phyloP scores from a whole-genome alignment of 2,329 filamentous ascomycete genomes.

The Stagonosporopsis cucurbitacearum region DNA sequence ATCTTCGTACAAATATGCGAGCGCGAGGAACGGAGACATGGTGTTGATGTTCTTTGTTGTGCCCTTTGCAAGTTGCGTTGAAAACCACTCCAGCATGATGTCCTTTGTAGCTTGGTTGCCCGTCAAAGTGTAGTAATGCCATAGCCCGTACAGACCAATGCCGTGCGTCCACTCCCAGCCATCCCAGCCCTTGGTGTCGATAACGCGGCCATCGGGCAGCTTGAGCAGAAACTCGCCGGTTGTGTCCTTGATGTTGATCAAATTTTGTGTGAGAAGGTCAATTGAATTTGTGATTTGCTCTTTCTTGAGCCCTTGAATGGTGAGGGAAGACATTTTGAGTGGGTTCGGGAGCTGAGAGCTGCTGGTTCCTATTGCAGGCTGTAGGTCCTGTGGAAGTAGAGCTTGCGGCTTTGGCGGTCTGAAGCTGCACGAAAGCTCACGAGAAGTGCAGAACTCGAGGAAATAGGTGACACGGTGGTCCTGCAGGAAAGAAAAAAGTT shows the following conservation, averaged over 20 bases:
- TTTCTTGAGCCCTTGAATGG: conserved; percentile 50
- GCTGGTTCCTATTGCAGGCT: background rate
- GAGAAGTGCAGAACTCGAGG: background rate
- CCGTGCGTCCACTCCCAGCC: conserved; percentile 87
- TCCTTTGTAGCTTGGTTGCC: conserved; percentile 65
- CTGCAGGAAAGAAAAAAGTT: conserved; percentile 16
- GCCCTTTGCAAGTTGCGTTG: conserved; percentile 69
- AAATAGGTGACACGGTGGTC: conserved; percentile 6
- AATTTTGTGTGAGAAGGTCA: conserved; percentile 71
- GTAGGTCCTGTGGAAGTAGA: background rate
- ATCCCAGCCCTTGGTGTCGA: conserved; percentile 85
- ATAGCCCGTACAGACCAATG: conserved; percentile 79
- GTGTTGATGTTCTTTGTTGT: conserved; percentile 89
- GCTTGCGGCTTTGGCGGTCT: background rate
- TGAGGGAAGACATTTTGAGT: conserved; percentile 49
- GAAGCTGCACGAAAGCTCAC: background rate
- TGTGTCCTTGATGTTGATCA: conserved; percentile 78
- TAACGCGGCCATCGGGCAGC: conserved; percentile 74
- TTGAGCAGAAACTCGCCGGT: conserved; percentile 76
- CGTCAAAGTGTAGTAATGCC: conserved; percentile 79
- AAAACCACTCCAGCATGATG: conserved; percentile 78
- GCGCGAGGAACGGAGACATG: conserved; percentile 77
- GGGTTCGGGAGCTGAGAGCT: background rate
- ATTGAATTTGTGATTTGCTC: conserved; percentile 62
- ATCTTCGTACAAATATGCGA: conserved; percentile 80